Evolutionary conservation across 2,329 filamentous ascomycete species (phyloP).

Genomic region (Rhytidhysteron rufulum): DNA sequence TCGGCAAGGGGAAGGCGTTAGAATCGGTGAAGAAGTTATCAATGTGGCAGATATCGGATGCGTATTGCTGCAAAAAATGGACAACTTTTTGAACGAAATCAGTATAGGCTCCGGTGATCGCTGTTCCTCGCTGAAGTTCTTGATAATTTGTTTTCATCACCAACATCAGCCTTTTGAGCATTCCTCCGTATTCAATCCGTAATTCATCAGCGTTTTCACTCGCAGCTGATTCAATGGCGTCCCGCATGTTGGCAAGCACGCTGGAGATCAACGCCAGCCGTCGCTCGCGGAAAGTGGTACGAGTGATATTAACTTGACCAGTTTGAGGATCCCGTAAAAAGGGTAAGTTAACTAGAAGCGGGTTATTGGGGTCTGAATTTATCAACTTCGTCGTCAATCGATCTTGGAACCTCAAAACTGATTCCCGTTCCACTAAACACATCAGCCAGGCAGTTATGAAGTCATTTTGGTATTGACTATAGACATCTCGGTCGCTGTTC

Average conservation of each 20-base stretch:
- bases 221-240: conserved; percentile 38
- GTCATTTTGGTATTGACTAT: conserved; percentile 44
- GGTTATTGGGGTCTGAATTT: conserved; percentile 43
- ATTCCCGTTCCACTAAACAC: conserved; percentile 56
- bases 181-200: conserved; percentile 46
- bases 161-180: conserved; percentile 56
- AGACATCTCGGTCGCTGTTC: conserved; percentile 36
- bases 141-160: conserved; percentile 62
- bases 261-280: conserved; percentile 54
- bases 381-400: conserved; percentile 52
- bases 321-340: conserved; percentile 44
- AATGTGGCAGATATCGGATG: conserved; percentile 53
- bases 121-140: conserved; percentile 33
- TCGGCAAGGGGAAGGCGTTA: conserved; percentile 56
- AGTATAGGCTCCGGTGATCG: conserved; percentile 53
- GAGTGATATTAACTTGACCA: conserved; percentile 44
- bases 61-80: conserved; percentile 58
- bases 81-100: conserved; percentile 60
- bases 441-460: conserved; percentile 53
- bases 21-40: conserved; percentile 60
- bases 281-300: conserved; percentile 51
- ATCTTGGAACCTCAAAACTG: conserved; percentile 60
- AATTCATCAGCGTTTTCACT: conserved; percentile 27
- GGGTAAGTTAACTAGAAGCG: conserved; percentile 55
- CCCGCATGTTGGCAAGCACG: conserved; percentile 58